phyloP scores from a whole-genome alignment of 2,329 filamentous ascomycete genomes.

The Cladosporium sp. region DNA sequence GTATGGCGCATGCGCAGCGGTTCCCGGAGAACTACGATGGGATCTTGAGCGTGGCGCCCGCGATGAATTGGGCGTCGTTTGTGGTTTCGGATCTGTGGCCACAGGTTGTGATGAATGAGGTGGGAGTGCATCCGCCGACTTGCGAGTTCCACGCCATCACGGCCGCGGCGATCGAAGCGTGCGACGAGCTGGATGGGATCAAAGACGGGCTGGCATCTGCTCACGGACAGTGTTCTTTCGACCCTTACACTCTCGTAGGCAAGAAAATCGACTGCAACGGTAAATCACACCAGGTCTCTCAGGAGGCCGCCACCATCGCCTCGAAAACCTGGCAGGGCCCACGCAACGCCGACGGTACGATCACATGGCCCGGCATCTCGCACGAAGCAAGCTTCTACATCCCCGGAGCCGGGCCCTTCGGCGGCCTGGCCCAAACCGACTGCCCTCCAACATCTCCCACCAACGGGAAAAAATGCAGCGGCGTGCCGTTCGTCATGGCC shows the following conservation, averaged over 20 bases:
- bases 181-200: conserved; percentile 54
- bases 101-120: conserved; percentile 43
- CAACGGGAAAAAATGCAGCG: conserved; percentile 45
- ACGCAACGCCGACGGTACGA: conserved; percentile 43
- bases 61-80: conserved; percentile 43
- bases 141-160: conserved; percentile 47
- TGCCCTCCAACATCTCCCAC: conserved; percentile 43
- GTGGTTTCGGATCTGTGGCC: conserved; percentile 46
- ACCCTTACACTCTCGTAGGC: conserved; percentile 43
- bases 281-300: conserved; percentile 44
- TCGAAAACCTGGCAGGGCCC: conserved; percentile 44
- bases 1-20: conserved; percentile 48
- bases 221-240: conserved; percentile 47
- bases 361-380: conserved; percentile 53
- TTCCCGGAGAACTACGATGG: conserved; percentile 54
- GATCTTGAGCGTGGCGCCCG: conserved; percentile 49
- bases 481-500: conserved; percentile 47
- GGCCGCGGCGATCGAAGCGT: conserved; percentile 48
- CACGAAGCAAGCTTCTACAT: conserved; percentile 46
- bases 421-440: conserved; percentile 30
- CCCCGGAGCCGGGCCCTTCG: conserved; percentile 32
- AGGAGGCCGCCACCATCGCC: conserved; percentile 45
- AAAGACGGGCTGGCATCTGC: conserved; percentile 53
- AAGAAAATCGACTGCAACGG: conserved; percentile 36
- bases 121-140: conserved; percentile 46